Evolutionary conservation across 2,329 filamentous ascomycete genomes (phyloP), one percentile per base, ranked within the genome.

Genomic region (Colletotrichum sansevieriae): DNA sequence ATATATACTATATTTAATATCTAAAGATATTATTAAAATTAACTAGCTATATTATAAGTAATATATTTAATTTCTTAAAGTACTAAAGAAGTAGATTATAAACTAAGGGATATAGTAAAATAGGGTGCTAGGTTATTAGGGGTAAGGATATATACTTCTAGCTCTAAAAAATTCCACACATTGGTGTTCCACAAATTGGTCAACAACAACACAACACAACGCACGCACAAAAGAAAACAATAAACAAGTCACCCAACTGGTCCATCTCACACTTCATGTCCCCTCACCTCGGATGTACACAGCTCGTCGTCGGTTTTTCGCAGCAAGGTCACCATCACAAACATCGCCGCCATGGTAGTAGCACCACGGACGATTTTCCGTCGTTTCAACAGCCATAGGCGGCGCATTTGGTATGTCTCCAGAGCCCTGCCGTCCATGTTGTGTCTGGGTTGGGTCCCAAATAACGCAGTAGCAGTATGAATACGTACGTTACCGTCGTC

Each of bases 161-260:
- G 18, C 18, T 18, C 18, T 18, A 18, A 18, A 18, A 18, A 18
- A 18, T 18, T 18, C 18, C 18, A 18, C 18, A 18, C 18, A 18
- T 18, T 18, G 18, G 18, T 18, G 18, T 18, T 18, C 18, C 18
- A 18, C 18, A 18, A 18, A 18, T 18, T 18, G 18, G 64, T 54
- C 39, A 64, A 64, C 15, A 52, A 44, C 35, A 41, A 43, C 29
- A 47, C 49, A 39, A 51, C 35, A 58, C 47, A 55, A 22, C 22
- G 2, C 35, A 37, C 29, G 18, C 12, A 33, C 41, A 47, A 35
- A 61, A 55, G 12, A 43, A 60, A 69, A 47, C 49, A 56, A 56
- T 56, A 65, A 68, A 68, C 65, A 68, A 58, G 54, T 29, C 65
- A 59, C 65, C 65, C 9, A 64, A 65, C 51, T 51, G 20, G 61